These are phyloP conservation scores for Pythium sukuiense DNA, from an alignment of 352 stramenopile species.

Conservation along the genomic window DNA sequence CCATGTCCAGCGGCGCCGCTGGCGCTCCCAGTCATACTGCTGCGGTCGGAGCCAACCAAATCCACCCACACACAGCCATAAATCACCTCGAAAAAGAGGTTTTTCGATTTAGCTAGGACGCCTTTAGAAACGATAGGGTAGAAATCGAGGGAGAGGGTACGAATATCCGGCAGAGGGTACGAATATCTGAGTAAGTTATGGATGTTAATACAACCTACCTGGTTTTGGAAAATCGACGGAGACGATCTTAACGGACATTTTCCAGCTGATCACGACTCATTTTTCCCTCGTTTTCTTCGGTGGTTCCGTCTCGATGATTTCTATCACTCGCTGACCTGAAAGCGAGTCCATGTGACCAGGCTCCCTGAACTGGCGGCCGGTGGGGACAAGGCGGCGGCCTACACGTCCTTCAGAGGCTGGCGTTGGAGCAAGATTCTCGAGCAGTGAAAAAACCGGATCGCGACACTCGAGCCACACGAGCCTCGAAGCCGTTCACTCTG, in stretches of 20 bases:
- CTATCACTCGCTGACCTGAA: not conserved
- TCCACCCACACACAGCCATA: not conserved
- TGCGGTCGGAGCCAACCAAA: constrained; percentile 27
- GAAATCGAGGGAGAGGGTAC: not conserved
- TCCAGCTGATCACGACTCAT: too few species aligned
- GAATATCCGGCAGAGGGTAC: not conserved
- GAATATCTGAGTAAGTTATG: not conserved
- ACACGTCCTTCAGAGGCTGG: too few species aligned
- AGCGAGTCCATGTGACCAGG: too few species aligned
- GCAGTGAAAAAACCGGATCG: too few species aligned
- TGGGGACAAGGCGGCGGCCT: too few species aligned
- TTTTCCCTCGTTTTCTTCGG: too few species aligned
- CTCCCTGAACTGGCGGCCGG: too few species aligned
- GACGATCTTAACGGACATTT: not conserved
- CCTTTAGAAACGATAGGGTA: not conserved
- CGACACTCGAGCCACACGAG: too few species aligned
- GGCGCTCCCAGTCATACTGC: not conserved
- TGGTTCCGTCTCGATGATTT: not conserved
- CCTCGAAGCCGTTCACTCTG: too few species aligned
- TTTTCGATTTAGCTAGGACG: not conserved
- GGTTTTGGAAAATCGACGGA: not conserved
- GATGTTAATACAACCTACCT: not conserved
- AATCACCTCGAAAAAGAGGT: constrained; percentile 19
- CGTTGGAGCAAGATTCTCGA: too few species aligned
- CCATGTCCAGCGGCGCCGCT: not conserved